Evolutionary conservation across 495 filamentous ascomycete species (phyloP).

Genomic region (Cercophora newfieldiana): DNA sequence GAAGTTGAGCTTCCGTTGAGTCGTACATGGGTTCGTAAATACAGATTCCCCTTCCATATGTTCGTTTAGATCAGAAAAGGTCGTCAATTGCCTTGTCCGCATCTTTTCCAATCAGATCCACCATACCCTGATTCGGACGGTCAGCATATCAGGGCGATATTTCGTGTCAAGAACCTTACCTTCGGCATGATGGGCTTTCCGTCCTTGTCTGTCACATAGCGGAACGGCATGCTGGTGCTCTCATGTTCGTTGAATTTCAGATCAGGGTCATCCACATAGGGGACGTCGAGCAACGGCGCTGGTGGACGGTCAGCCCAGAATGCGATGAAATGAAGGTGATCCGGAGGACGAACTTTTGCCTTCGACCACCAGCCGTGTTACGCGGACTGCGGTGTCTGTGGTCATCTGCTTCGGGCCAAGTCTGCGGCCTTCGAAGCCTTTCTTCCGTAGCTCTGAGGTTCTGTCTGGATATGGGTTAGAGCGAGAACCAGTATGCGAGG

Average conservation of each 20-base stretch:
- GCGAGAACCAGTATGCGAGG: background rate
- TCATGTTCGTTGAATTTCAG: constrained; percentile 87
- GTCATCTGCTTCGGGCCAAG: constrained; percentile 97
- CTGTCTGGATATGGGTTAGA: constrained; percentile 60
- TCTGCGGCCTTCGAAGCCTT: constrained; percentile 85
- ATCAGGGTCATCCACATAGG: constrained; percentile 84
- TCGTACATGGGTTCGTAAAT: background rate
- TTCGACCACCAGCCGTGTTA: constrained; percentile 85
- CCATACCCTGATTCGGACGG: constrained; percentile 69
- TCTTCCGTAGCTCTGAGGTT: constrained; percentile 87
- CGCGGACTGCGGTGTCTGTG: constrained; percentile 92
- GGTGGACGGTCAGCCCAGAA: background rate
- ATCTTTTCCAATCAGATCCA: constrained; percentile 89
- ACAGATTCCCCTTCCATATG: background rate
- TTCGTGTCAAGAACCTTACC: constrained; percentile 51
- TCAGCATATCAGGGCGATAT: background rate
- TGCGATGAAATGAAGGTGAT: background rate
- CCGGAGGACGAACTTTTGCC: constrained; percentile 63
- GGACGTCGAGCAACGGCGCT: constrained; percentile 75
- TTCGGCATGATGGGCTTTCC: constrained; percentile 87
- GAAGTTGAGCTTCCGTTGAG: background rate
- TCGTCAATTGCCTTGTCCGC: constrained; percentile 89
- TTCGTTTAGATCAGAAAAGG: constrained; percentile 57
- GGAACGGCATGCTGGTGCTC: constrained; percentile 94
- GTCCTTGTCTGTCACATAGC: constrained; percentile 76